Percentiles rank a stretch among this genome's conserved stretches.
These are phyloP conservation scores for Colletotrichum shisoi DNA, from an alignment of 2,329 filamentous ascomycete species.

Conservation along the genomic window DNA sequence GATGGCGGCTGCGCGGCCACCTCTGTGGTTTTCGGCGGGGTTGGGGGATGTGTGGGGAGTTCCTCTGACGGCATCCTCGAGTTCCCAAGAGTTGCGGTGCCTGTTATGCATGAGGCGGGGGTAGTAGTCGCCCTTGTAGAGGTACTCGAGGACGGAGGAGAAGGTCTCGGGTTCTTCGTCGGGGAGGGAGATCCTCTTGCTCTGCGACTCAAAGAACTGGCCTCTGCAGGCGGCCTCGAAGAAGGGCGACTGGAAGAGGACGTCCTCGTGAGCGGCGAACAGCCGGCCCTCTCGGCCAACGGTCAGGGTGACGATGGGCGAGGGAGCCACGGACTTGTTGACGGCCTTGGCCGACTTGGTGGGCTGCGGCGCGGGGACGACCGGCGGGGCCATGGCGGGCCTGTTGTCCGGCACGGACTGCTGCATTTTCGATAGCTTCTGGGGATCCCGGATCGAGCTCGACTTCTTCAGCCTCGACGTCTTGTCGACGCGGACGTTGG, in stretches of 20 bases:
- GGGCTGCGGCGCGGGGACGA: constrained; percentile 59
- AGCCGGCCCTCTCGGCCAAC: constrained; percentile 84
- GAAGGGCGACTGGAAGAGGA: constrained; percentile 80
- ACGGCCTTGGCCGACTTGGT: constrained; percentile 42
- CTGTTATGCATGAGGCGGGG: constrained; percentile 85
- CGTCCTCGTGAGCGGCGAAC: constrained; percentile 89
- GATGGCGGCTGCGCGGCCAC: constrained; percentile 56
- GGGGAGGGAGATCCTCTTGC: constrained; percentile 80
- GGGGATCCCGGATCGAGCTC: constrained; percentile 69
- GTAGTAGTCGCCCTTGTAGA: constrained; percentile 94
- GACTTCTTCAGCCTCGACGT: constrained; percentile 78
- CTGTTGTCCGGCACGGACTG: constrained; percentile 73
- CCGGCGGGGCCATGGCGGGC: constrained; percentile 47
- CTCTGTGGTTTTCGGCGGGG: constrained; percentile 52
- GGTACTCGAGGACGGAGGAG: constrained; percentile 86
- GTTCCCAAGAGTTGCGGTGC: constrained; percentile 78
- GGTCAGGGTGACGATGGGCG: constrained; percentile 80
- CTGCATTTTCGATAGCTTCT: constrained; percentile 85
- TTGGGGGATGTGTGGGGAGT: constrained; percentile 62
- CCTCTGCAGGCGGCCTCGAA: constrained; percentile 66
- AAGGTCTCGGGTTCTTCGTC: constrained; percentile 91
- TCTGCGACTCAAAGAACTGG: constrained; percentile 76
- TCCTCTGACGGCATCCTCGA: constrained; percentile 69
- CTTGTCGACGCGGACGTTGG: constrained; percentile 78
- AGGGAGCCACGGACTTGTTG: constrained; percentile 51